phyloP scores from a whole-genome alignment of 73 alveolate species.

The Stentor roeselii region DNA sequence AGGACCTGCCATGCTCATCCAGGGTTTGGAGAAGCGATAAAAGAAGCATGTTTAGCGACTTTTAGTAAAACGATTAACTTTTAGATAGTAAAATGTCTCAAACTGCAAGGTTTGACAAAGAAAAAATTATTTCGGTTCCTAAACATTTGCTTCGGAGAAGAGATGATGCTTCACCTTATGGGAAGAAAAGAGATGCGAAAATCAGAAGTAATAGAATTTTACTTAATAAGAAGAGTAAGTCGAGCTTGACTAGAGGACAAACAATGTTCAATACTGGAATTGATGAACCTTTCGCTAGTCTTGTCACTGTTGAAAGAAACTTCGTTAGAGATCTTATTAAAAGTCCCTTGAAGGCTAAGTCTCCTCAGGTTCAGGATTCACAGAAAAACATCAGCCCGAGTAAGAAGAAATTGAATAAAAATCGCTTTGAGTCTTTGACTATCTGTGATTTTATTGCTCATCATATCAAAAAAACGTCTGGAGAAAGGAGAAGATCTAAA shows the following conservation, averaged over 20 bases:
- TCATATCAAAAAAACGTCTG: neutral
- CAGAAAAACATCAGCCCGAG: neutral
- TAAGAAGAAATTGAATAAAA: too few species aligned
- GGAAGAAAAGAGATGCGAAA: too few species aligned
- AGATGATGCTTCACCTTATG: neutral
- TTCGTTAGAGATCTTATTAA: neutral
- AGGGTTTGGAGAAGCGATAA: constrained; percentile 89
- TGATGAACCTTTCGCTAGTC: neutral
- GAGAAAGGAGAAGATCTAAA: neutral
- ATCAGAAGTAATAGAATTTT: too few species aligned
- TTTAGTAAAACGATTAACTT: constrained; percentile 81
- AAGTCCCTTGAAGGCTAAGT: neutral
- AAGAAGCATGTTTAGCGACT: constrained; percentile 94
- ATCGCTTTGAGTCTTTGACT: constrained; percentile 4
- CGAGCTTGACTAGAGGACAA: neutral
- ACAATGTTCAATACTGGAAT: neutral
- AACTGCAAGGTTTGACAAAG: neutral
- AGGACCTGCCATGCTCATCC: constrained; percentile 98
- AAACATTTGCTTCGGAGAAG: neutral
- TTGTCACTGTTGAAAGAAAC: neutral
- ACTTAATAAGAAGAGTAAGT: neutral
- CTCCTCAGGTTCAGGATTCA: neutral
- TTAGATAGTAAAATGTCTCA: constrained; percentile 43
- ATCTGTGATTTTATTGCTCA: neutral
- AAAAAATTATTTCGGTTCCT: neutral